Evolutionary conservation across 306 rosid genomes (phyloP), one percentile per base, ranked within the genome.

Genomic region (Dalbergia oliveri): DNA sequence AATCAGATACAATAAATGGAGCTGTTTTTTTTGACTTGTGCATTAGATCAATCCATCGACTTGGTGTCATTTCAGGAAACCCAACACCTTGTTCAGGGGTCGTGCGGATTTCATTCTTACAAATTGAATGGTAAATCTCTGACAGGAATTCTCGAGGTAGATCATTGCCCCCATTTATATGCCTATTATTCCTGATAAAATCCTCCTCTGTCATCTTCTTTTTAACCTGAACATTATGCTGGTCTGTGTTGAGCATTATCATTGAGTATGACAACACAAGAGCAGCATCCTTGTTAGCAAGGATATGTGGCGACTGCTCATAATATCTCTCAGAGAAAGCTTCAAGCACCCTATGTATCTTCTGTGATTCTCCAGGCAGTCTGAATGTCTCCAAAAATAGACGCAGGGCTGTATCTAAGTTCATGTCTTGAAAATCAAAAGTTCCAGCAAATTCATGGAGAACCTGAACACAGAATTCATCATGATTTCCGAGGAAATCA

Each of bases 121-220:
- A 90, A 77, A 95, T 95, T 71, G 98, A 89, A 87, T 93, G 93
- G 72, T 91, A 95, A 69, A 95, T 87, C 88, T 90, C 99, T 49
- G 90, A 57, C 54, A 95, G 81, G 85, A 90, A 93, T 65, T 91
- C 98, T 79, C 99, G 89, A 76, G 99, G 99, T 35, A 95, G 94
- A 83, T 95, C 97, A 79, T 80, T 82, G 84, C 99, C 99, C 60
- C 92, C 98, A 83, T 95, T 95, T 73, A 95, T 95, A 84, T 84
- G 97, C 86, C 99, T 83, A 84, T 90, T 91, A 82, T 95, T 95
- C 83, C 93, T 78, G 66, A 95, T 93, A 83, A 95, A 95, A 75
- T 93, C 98, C 78, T 93, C 99, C 86, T 95, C 98, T 5, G 99
- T 93, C 99, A 95, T 95, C 89, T 95, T 95, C 86, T 93, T 95